Conservation (phyloP, 495 filamentous ascomycete genomes). For the Neurospora sp. region DNA sequence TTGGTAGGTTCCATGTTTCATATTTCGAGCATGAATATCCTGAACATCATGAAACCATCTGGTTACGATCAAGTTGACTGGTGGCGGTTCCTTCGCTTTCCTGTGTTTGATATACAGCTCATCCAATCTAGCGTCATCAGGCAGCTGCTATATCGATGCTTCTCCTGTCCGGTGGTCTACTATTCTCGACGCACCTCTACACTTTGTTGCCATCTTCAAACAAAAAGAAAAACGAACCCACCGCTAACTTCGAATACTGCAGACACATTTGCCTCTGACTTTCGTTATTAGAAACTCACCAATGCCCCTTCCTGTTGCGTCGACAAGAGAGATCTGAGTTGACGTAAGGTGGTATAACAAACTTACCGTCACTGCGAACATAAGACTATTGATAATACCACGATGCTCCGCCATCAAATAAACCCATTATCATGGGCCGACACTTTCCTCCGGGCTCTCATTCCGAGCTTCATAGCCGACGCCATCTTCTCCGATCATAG, state of each 20-base stretch:
- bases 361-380: background rate
- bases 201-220: background rate
- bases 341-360: background rate
- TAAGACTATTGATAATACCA: background rate
- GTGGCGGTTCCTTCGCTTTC: background rate
- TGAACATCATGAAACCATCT: background rate
- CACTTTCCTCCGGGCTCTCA: constrained; percentile 13
- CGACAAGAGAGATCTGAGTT: background rate
- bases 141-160: background rate
- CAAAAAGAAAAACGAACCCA: background rate
- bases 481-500: constrained; percentile 21
- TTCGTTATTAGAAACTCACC: background rate
- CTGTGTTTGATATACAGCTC: background rate
- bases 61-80: background rate
- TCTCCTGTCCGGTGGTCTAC: background rate
- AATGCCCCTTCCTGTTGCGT: background rate
- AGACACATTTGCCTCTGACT: background rate
- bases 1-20: background rate
- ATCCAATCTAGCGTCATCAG: background rate
- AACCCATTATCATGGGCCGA: background rate
- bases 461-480: constrained; percentile 27
- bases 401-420: background rate
- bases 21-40: background rate
- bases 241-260: background rate
- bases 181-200: background rate